These are phyloP conservation scores for Rhizopus microsporus DNA, from an alignment of 371 early-diverging fungal genomes.

Conservation along the genomic window DNA sequence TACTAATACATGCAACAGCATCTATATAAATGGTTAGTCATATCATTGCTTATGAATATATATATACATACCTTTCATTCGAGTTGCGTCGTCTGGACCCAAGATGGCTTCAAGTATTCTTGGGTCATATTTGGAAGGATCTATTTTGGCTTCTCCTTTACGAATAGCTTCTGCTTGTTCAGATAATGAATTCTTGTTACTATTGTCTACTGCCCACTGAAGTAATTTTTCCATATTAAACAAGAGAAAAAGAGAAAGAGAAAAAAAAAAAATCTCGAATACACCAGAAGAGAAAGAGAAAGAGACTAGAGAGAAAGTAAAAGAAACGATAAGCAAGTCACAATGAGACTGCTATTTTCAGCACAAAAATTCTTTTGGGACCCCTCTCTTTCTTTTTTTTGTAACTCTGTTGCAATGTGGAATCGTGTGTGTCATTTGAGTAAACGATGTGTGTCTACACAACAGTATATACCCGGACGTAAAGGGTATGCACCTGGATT, in stretches of 20 bases:
- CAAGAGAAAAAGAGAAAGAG: slow-evolving; percentile 1
- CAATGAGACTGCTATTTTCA: background rate
- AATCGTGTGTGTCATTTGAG: background rate
- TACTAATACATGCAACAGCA: slow-evolving; percentile 64
- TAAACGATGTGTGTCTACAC: slow-evolving; percentile 17
- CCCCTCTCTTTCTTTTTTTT: background rate
- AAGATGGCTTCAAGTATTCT: slow-evolving; percentile 87
- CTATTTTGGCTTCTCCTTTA: slow-evolving; percentile 34
- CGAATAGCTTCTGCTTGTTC: slow-evolving; percentile 69
- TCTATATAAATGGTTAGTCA: slow-evolving; percentile 39
- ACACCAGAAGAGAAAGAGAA: background rate
- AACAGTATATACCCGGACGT: slow-evolving; percentile 39
- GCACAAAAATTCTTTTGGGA: background rate
- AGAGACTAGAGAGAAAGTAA: no score
- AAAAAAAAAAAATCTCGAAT: slow-evolving; percentile 2
- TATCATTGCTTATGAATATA: background rate
- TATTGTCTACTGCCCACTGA: slow-evolving; percentile 87
- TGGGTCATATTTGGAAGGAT: slow-evolving; percentile 64
- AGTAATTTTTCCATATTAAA: slow-evolving; percentile 72
- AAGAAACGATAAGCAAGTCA: background rate
- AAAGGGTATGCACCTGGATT: slow-evolving; percentile 43
- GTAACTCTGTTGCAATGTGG: background rate
- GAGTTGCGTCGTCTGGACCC: slow-evolving; percentile 87
- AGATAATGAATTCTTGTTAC: slow-evolving; percentile 58
- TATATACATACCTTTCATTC: slow-evolving; percentile 68